Base-by-base conservation (phyloP, 768 basidiomycete genomes). In the Hypholoma sublateritium region DNA sequence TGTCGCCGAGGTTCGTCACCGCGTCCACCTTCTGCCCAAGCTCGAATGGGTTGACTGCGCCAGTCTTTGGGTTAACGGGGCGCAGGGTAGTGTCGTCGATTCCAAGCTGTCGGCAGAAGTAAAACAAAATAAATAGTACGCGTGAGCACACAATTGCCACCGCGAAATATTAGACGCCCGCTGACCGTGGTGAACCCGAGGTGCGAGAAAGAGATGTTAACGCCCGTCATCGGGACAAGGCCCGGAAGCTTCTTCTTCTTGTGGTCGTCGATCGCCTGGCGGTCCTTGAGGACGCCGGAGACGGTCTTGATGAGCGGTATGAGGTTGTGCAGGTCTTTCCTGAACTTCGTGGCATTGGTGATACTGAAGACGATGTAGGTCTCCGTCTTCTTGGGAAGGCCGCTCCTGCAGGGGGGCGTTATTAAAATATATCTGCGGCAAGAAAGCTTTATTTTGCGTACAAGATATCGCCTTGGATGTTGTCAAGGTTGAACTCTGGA, bases 121-220 rank as follows among this genome's bases (percentile, higher is more conserved):
- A n/a, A n/a, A n/a, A n/a, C n/a, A n/a, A n/a, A n/a, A n/a, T 32
- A 32, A 32, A 32, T 32, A 3, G 1, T 1, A 32, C 6, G 6
- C 19, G 41, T 25, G 19, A 46, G 25, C 28, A 32, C 5, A 4
- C 21, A 22, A 3, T 36, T 36, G 19, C 39, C 11, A 25, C 5
- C 13, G 13, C 28, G 28, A 9, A 32, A 35, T 17, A 46, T 17
- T 5, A 28, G 7, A 57, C 24, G 51, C 37, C 12, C 55, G 49
- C 50, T 60, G 22, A 80, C 78, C 66, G 70, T 70, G 4, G 45
- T 61, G 41, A 84, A 74, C 12, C 82, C 83, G n/a, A 68, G 65
- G 22, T 79, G 77, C 5, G 83, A 81, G 68, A 85, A 82, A 5
- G 81, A 72, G 36, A 84, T 74, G 67, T 84, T 85, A 53, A 83